Evolutionary conservation across 768 basidiomycete species (phyloP).

Genomic region (Lactarius sanguifluus): DNA sequence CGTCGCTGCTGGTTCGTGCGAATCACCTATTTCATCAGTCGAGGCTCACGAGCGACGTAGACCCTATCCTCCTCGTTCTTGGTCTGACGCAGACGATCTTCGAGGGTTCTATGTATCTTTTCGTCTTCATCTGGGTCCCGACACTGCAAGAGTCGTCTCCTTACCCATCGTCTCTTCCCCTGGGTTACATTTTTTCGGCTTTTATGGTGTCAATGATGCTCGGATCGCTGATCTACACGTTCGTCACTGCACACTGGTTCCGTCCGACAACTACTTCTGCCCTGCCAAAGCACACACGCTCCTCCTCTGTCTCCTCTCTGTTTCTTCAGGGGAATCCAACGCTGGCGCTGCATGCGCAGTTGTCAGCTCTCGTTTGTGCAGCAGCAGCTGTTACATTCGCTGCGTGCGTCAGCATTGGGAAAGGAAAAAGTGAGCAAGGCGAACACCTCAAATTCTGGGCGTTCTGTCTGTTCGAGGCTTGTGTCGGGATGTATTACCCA

Average conservation of each 20-base stretch:
- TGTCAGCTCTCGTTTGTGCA: slow-evolving; percentile 63
- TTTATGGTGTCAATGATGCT: slow-evolving; percentile 86
- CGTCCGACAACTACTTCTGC: slow-evolving; percentile 31
- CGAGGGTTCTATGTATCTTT: slow-evolving; percentile 83
- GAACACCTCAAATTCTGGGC: slow-evolving; percentile 64
- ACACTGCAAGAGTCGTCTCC: slow-evolving; percentile 62
- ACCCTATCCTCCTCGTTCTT: slow-evolving; percentile 59
- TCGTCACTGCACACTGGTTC: slow-evolving; percentile 37
- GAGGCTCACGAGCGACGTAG: slow-evolving; percentile 37
- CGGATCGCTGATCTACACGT: slow-evolving; percentile 68
- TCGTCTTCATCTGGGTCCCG: slow-evolving; percentile 83
- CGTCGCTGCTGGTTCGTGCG: slow-evolving; percentile 37
- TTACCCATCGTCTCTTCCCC: slow-evolving; percentile 48
- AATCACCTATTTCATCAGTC: not conserved
- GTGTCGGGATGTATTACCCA: slow-evolving; percentile 79
- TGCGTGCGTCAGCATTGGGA: slow-evolving; percentile 42
- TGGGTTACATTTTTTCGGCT: slow-evolving; percentile 77
- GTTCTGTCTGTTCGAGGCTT: slow-evolving; percentile 73
- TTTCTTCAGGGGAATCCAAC: slow-evolving; percentile 38
- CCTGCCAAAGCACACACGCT: slow-evolving; percentile 20
- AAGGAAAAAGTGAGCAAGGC: slow-evolving; percentile 31
- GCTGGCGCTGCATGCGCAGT: slow-evolving; percentile 61
- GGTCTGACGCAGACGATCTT: slow-evolving; percentile 79
- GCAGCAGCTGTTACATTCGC: slow-evolving; percentile 57
- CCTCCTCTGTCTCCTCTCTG: slow-evolving; percentile 15